Evolutionary conservation across 352 stramenopile species (phyloP).

Genomic region (Globisporangium viniferum): DNA sequence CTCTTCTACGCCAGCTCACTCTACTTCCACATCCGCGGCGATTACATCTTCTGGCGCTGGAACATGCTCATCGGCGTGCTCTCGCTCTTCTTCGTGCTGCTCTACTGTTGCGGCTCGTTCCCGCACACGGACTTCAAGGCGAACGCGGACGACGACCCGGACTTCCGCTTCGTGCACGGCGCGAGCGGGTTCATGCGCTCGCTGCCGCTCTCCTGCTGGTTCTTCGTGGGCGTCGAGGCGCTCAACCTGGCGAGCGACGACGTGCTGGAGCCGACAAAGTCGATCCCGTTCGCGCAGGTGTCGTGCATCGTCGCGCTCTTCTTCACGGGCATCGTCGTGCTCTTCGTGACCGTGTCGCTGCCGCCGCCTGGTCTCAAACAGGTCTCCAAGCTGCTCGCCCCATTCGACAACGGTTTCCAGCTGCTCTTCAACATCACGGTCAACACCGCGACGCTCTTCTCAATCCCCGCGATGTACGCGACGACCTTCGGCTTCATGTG

Average conservation of each 20-base stretch:
- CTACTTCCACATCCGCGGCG: constrained; percentile 22
- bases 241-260: constrained; percentile 24
- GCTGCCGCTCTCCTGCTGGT: constrained; percentile 31
- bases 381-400: constrained; percentile 26
- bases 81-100: constrained; percentile 27
- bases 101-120: constrained; percentile 31
- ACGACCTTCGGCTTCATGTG: constrained; percentile 37
- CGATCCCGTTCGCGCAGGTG: constrained; percentile 25
- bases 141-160: constrained; percentile 20
- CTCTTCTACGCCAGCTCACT: constrained; percentile 25
- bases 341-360: constrained; percentile 25
- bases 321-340: constrained; percentile 16
- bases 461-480: constrained; percentile 31
- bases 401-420: constrained; percentile 29
- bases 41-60: constrained; percentile 31
- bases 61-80: constrained; percentile 27
- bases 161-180: constrained; percentile 21
- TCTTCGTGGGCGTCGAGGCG: constrained; percentile 32
- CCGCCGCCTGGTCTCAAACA: constrained; percentile 20
- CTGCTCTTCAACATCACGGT: constrained; percentile 25
- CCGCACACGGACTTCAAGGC: constrained; percentile 18
- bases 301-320: constrained; percentile 25
- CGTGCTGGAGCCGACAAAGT: constrained; percentile 17
- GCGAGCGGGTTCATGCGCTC: constrained; percentile 19
- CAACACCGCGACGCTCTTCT: constrained; percentile 28